Conservation (phyloP, 768 basidiomycete species). For the Sistotremastrum suecicum region DNA sequence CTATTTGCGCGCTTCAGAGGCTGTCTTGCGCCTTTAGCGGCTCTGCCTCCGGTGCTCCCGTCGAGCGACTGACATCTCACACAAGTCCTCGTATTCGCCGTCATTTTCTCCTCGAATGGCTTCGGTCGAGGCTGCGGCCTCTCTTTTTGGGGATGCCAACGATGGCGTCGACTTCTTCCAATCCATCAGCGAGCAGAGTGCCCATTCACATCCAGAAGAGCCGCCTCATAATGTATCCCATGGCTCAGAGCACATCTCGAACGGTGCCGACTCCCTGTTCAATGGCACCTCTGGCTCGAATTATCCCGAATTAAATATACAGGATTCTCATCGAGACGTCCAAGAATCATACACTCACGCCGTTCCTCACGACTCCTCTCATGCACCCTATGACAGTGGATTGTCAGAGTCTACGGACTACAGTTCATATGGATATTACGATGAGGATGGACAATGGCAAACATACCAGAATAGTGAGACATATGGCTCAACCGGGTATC, state of each 20-base stretch:
- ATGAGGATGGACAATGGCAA: conserved; percentile 15
- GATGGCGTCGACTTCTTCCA: conserved; percentile 50
- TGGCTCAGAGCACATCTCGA: not conserved
- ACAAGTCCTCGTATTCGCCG: too few relatives aligned
- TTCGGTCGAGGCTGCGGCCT: conserved; percentile 63
- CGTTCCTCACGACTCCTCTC: conserved; percentile 6
- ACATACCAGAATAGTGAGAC: conserved; percentile 12
- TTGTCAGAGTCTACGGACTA: conserved; percentile 12
- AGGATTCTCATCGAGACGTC: conserved; percentile 16
- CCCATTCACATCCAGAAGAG: conserved; percentile 9
- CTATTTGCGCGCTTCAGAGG: too few relatives aligned
- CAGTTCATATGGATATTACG: conserved; percentile 18
- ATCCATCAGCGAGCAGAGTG: conserved; percentile 20
- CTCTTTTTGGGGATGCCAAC: conserved; percentile 63
- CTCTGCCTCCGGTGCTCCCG: too few relatives aligned
- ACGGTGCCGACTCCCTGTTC: not conserved
- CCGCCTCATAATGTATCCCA: not conserved
- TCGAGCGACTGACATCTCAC: too few relatives aligned
- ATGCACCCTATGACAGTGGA: conserved; percentile 5
- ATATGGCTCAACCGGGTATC: conserved; percentile 1
- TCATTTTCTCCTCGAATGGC: conserved; percentile 25
- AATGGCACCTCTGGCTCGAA: conserved; percentile 4
- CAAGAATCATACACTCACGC: conserved; percentile 8
- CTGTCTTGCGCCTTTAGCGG: too few relatives aligned
- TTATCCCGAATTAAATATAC: conserved; percentile 12